Evolutionary conservation across 2,329 filamentous ascomycete species (phyloP).

Genomic region (Alternaria gansuensis): DNA sequence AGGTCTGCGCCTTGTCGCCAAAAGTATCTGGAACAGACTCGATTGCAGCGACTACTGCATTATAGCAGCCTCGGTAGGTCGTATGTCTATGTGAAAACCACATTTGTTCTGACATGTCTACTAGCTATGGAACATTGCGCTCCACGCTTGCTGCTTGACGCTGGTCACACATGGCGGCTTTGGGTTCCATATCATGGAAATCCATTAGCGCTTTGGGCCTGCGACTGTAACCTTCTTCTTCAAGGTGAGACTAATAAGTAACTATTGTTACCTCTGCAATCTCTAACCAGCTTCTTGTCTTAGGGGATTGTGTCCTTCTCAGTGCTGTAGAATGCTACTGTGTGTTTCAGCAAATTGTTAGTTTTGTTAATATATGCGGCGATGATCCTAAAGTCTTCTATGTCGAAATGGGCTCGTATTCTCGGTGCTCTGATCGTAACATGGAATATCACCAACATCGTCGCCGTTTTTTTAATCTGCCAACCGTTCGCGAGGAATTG

Average conservation of each 20-base stretch:
- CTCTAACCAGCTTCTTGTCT: background rate
- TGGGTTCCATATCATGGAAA: constrained; percentile 30
- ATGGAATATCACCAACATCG: constrained; percentile 26
- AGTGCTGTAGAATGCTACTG: constrained; percentile 32
- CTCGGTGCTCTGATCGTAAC: constrained; percentile 24
- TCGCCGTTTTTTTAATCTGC: constrained; percentile 31
- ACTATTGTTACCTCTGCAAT: background rate
- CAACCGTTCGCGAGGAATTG: constrained; percentile 31
- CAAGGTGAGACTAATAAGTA: constrained; percentile 19
- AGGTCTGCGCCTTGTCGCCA: background rate
- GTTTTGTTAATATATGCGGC: constrained; percentile 33
- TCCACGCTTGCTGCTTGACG: constrained; percentile 30
- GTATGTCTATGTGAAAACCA: no score
- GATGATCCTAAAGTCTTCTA: constrained; percentile 25
- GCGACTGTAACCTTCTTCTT: constrained; percentile 32
- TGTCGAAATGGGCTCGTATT: constrained; percentile 14
- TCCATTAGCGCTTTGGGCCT: constrained; percentile 29
- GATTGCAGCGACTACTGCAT: constrained; percentile 3
- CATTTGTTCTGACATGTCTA: background rate
- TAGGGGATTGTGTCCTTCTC: constrained; percentile 33
- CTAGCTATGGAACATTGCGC: constrained; percentile 29
- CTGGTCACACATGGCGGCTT: constrained; percentile 33
- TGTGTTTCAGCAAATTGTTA: constrained; percentile 33
- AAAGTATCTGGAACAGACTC: background rate
- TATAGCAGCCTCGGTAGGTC: background rate